Evolutionary conservation across 2,329 filamentous ascomycete species (phyloP), one percentile per base, ranked within the genome.

Genomic region (Colletotrichum caudatum): DNA sequence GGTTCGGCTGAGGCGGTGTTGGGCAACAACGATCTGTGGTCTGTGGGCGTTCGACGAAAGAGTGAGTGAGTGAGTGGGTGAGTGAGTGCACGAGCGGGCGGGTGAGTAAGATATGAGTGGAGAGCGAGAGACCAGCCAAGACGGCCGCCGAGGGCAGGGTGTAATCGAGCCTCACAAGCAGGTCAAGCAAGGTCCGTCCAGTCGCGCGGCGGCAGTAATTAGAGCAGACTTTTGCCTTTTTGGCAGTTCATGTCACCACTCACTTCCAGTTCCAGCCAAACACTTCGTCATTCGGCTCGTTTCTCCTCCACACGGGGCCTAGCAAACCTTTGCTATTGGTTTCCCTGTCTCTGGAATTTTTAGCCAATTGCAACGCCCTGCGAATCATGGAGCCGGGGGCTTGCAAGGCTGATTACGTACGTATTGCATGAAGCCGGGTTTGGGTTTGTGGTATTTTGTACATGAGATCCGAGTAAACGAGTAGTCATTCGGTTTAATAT

Each of bases 261-360:
- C 64, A 64, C 64, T 65, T 57, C 62, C 60, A 64, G 64, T 44
- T 44, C 44, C 2, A n/a, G 41, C 72, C 72, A 72, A 74, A 74
- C 72, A 70, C 63, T 70, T 73, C 72, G 72, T 74, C 72, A 73
- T 74, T 74, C 29, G 35, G 35, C 35, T 37, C 35, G 11, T 37
- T 37, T 23, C 41, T 71, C 62, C 62, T 72, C 72, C 72, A 74
- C 72, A 69, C 73, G 72, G 66, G 65, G 65, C 18, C 60, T 26
- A 16, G 41, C 51, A 56, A 60, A 60, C 44, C 65, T 35, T 50
- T 69, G 59, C 48, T 33, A 72, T 72, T 72, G 69, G 69, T 29
- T 50, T 69, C 51, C 54, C 41, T 48, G 29, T n/a, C 48, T 56
- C 37, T 60, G 54, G 65, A 56, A 56, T 59, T 72, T 64, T 29